Base-by-base conservation (phyloP, 305 asterid genomes). In the Fraxinus paxiana region DNA sequence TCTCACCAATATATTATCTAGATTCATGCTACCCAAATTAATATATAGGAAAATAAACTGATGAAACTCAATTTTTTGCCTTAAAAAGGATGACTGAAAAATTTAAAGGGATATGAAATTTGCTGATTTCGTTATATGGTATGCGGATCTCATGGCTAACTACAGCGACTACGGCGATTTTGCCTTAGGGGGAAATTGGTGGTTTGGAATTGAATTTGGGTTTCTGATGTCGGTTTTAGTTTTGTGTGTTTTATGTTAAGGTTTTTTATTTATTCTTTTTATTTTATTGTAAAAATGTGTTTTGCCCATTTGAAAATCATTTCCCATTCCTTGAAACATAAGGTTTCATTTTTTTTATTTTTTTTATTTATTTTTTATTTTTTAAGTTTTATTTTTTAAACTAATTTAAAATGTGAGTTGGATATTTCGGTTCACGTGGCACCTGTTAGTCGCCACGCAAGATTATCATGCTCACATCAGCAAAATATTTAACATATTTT, bases 81-180 rank as follows among this genome's bases (percentile, higher is more conserved):
- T 46, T 15, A n/a, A 48, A 48, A 48, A 48, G 22, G 61, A 48
- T 15, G 61, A 59, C 69, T 59, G 69, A 1, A 59, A 59, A 59
- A 59, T 18, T 6, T 24, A 20, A 59, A 56, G 28, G 26, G 69
- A 18, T 59, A 59, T 20, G 69, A 59, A 59, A 7, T 17, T 18
- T 56, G 67, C 67, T 56, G 26, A 56, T 18, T 18, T 2, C 4
- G 20, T 56, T 56, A 56, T 0, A 18, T 63, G 20, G 38, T 78
- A 82, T 30, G 85, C 78, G 74, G 73, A 82, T 33, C 13, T 43
- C 84, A 84, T 17, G 75, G 51, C 35, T 83, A 80, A 85, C 82
- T 85, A 33, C 28, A 51, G 1, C n/a, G 51, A 41, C 51, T 10
- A 10, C n/a, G 51, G 51, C n/a, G n/a, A 41, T 41, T 41, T 41